Base-by-base conservation (phyloP, 2,329 filamentous ascomycete species). In the Beauveria sp. region DNA sequence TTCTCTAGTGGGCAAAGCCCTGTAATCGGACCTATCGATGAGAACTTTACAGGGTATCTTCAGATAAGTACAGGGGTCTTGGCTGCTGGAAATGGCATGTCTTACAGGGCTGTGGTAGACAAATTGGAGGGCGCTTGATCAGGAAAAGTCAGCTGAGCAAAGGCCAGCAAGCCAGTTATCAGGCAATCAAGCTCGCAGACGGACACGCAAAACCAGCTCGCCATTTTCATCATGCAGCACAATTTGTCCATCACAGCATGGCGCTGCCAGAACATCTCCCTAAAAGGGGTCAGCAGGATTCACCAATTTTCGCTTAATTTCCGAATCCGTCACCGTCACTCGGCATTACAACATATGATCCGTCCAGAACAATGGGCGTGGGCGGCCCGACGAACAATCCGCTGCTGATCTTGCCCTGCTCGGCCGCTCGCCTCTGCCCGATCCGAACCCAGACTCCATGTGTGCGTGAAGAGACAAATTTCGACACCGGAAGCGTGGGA, bases 371-470 rank as follows among this genome's bases (percentile, higher is more conserved):
- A 24, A 56, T 28, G 5, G 34, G 14, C 34, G 14, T 16, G 12
- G 34, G 30, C 30, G 30, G 55, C 28, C 43, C 30, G 43, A 57
- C 30, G 10, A 44, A 41, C 43, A 16, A n/a, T 46, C 28, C 14
- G 24, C 41, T 44, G 54, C 54, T 46, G 54, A 56, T 57, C 44
- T 57, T 57, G 43, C 43, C 55, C 28, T 57, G 28, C 30, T 41
- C 5, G 26, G 26, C 40, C 20, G 43, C 28, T 47, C 54, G 28
- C 28, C 26, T 47, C 43, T 30, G 28, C 37, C 28, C 55, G 55
- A 57, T 57, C 55, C 44, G 55, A 57, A 43, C 52, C 52, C 28
- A 44, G 52, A 48, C 54, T 24, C 54, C 54, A 57, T 57, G 55
- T 57, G 55, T 22, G 43, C 20, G 10, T 48, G 30, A 40, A 48